Percentiles rank a stretch among this genome's conserved stretches.
phyloP scores from a whole-genome alignment of 768 basidiomycete genomes.

The Mycena polygramma region DNA sequence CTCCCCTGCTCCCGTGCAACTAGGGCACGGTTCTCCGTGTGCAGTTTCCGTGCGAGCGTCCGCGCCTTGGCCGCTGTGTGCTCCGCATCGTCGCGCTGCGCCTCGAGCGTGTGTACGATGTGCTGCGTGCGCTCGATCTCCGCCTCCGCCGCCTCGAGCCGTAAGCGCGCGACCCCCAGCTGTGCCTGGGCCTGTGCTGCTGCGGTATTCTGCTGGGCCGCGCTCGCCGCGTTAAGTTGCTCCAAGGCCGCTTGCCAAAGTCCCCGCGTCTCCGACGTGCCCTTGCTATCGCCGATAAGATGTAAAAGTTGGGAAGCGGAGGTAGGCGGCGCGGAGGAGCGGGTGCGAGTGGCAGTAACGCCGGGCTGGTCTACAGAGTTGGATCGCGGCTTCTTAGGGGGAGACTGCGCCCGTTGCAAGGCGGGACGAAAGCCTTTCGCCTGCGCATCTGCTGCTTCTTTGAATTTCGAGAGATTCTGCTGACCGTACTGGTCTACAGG shows the following conservation, averaged over 20 bases:
- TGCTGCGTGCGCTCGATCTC: slow-evolving; percentile 20
- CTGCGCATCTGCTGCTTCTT: slow-evolving; percentile 21
- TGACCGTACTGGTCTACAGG: neutral
- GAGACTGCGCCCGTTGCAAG: neutral
- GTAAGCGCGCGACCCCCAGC: slow-evolving; percentile 19
- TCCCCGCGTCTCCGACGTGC: slow-evolving; percentile 4
- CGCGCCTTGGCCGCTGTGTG: slow-evolving; percentile 56
- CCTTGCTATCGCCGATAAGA: slow-evolving; percentile 15
- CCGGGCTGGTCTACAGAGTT: slow-evolving; percentile 3
- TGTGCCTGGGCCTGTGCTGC: slow-evolving; percentile 23
- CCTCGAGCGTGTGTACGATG: slow-evolving; percentile 21
- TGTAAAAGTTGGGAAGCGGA: slow-evolving; percentile 19
- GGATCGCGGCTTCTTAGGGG: slow-evolving; percentile 16
- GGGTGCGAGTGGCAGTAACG: neutral
- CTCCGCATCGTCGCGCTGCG: slow-evolving; percentile 39
- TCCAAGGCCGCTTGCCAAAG: slow-evolving; percentile 19
- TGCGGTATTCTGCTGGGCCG: slow-evolving; percentile 21
- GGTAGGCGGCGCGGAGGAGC: slow-evolving; percentile 16
- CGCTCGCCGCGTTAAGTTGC: slow-evolving; percentile 26
- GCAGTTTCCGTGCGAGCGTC: slow-evolving; percentile 65
- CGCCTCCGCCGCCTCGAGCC: slow-evolving; percentile 22
- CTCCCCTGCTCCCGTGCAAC: slow-evolving; percentile 71
- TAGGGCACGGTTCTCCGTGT: slow-evolving; percentile 64
- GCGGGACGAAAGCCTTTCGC: slow-evolving; percentile 13
- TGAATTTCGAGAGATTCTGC: neutral